Evolutionary conservation across 306 rosid genomes (phyloP), one percentile per base, ranked within the genome.

Genomic region (Acacia acuminata): DNA sequence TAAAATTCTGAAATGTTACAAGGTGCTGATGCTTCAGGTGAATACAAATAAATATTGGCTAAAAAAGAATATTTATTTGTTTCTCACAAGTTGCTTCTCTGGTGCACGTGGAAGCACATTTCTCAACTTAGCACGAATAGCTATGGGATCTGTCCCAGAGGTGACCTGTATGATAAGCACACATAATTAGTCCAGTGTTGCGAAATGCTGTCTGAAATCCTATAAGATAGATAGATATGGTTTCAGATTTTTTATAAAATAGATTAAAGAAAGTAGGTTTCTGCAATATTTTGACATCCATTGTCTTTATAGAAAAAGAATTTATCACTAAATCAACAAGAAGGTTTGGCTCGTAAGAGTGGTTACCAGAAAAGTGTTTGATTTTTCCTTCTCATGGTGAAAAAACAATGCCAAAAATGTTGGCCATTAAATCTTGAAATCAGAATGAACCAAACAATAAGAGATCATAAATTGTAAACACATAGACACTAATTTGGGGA

Each of bases 121-220:
- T 90, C 94, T 90, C 84, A 95, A 83, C 82, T 85, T 89, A 53
- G 91, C 86, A 63, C 99, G 99, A 80, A 95, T 76, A n/a, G 90
- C 82, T 84, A 86, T 27, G 71, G 99, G 99, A 88, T 95, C 98
- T n/a, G 98, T 88, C 78, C 99, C 99, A 1, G 98, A 92, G 81
- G 36, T 51, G 73, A 95, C 98, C 98, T 93, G 71, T 56, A 61
- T 71, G 82, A 48, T 40, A 73, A 76, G 79, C 58, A 77, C 11
- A 75, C 60, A 4, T 77, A 79, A 20, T 71, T 69, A 56, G 56
- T 24, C 75, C 16, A 50, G 78, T 24, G 22, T 53, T 14, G 60
- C 32, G 30, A 68, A 30, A 55, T 40, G 51, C 32, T 25, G 67
- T 30, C 51, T 40, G 61, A 42, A 77, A 73, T 80, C 61, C 43